Conservation (phyloP, 73 alveolate genomes). For the Blepharisma stoltei region DNA sequence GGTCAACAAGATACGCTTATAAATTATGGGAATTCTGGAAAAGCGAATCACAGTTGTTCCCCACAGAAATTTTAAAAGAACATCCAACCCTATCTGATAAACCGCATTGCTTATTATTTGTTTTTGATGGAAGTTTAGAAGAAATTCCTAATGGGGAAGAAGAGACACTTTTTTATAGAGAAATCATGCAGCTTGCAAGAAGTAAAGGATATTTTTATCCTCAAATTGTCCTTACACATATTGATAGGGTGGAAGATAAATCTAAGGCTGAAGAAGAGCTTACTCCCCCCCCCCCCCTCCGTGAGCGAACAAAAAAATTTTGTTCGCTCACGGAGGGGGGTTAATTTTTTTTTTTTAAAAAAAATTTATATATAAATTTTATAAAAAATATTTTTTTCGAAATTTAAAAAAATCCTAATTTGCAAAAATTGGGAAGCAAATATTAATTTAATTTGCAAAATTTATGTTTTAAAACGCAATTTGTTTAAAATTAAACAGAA, state of each 20-base stretch:
- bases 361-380: no score
- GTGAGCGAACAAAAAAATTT: no score
- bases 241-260: slow-evolving; percentile 60
- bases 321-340: no score
- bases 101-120: slow-evolving; percentile 80
- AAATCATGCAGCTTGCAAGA: slow-evolving; percentile 71
- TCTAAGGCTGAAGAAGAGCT: slow-evolving; percentile 46
- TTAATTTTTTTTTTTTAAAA: no score
- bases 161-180: slow-evolving; percentile 74
- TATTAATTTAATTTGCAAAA: no score
- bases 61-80: slow-evolving; percentile 60
- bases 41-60: slow-evolving; percentile 65
- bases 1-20: slow-evolving; percentile 61
- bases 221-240: slow-evolving; percentile 71
- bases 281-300: no score
- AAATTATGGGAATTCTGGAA: slow-evolving; percentile 85
- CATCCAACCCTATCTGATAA: slow-evolving; percentile 49
- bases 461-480: no score
- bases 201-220: slow-evolving; percentile 79
- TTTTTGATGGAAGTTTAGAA: slow-evolving; percentile 88
- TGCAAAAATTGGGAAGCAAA: no score
- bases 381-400: no score
- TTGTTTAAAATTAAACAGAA: no score
- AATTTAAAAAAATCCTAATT: no score
- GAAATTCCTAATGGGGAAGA: slow-evolving; percentile 83